phyloP scores from a whole-genome alignment of 2,329 filamentous ascomycete genomes.

The Ascochyta rabiei region DNA sequence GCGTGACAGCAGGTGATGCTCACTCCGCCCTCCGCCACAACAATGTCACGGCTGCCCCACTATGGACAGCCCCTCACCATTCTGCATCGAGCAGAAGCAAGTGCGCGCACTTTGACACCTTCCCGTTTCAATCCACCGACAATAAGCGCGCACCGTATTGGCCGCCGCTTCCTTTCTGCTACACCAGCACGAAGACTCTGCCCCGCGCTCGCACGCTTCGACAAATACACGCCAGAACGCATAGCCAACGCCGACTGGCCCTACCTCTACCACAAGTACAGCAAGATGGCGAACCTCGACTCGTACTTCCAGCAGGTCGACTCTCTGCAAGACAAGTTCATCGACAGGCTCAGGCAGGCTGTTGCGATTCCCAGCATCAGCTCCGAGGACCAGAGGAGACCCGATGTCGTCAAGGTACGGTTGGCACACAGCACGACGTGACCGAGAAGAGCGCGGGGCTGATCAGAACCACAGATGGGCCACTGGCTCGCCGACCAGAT shows the following conservation, averaged over 20 bases:
- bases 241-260: conserved; percentile 49
- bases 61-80: conserved; percentile 19
- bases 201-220: conserved; percentile 15
- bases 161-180: conserved; percentile 20
- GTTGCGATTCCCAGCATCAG: conserved; percentile 97
- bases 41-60: conserved; percentile 13
- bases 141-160: conserved; percentile 36
- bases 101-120: conserved; percentile 30
- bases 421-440: not conserved
- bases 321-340: conserved; percentile 77
- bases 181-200: conserved; percentile 14
- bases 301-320: conserved; percentile 94
- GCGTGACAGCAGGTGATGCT: conserved; percentile 7
- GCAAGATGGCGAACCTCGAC: conserved; percentile 86
- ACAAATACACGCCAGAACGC: conserved; percentile 27
- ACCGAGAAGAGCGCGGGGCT: not conserved
- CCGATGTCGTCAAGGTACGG: conserved; percentile 81
- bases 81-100: conserved; percentile 21
- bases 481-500: conserved; percentile 87
- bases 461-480: conserved; percentile 69
- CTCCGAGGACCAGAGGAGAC: conserved; percentile 83
- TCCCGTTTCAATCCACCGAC: conserved; percentile 40
- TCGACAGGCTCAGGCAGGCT: conserved; percentile 86
- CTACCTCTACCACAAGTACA: conserved; percentile 54
- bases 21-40: conserved; percentile 11